Base-by-base conservation (phyloP, 2,329 filamentous ascomycete species). In the Chalaropsis thielavioides region DNA sequence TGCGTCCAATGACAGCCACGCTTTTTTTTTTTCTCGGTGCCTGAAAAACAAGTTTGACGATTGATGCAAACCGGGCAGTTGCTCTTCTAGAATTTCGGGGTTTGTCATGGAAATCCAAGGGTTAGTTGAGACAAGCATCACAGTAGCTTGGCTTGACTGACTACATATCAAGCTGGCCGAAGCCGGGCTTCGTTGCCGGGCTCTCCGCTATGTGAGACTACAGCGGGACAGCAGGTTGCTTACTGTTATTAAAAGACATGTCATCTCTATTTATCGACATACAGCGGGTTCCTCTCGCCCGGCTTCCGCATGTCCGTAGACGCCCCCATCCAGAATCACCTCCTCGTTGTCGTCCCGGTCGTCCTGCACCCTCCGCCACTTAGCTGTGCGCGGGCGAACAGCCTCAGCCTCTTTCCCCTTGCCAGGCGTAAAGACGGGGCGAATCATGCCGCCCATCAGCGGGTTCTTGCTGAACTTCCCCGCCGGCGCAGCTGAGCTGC, bases 381-480 rank as follows among this genome's bases (percentile, higher is more conserved):
- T 75, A 43, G 70, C 49, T 35, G 61, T 61, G 54, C 77, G 77
- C 63, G 76, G 74, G 8, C 77, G 67, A 4, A 44, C 69, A 13
- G 69, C 69, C 58, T 75, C 74, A 0, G 68, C 68, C 6, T 77
- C 81, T 70, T 85, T 83, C 3, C 78, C 81, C 69, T 81, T 81
- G 10, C 74, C 74, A 80, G 17, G 75, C 74, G 64, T 62, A 27
- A 64, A 83, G 4, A 85, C 81, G 0, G 88, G 88, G 69, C 82
- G 80, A 68, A 90, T 86, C 68, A 90, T 71, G 0, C 80, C 80
- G 1, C 82, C 82, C 13, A 89, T 74, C 38, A 90, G 73, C 1
- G 87, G 88, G 68, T 90, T 91, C 65, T 77, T 80, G 69, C 84
- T 87, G 70, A 88, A 90, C 1, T 82, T 82, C 0, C 85, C 84